Base-by-base conservation (phyloP, 331 rosid species). In the Rosa hybrid region DNA sequence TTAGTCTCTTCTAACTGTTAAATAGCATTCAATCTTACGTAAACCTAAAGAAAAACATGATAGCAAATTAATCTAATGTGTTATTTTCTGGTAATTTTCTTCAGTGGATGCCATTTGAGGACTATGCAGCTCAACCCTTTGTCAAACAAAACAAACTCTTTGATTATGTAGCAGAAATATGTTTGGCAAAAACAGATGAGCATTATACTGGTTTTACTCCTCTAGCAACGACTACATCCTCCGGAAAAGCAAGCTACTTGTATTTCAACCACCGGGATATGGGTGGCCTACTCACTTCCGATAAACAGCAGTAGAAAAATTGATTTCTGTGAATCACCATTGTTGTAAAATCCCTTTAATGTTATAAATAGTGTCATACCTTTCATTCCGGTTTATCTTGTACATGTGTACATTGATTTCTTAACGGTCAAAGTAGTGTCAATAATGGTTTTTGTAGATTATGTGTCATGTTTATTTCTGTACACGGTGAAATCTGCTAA, bases 61-160 rank as follows among this genome's bases (percentile, higher is more conserved):
- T 44, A 23, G 42, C 2, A 73, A 20, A 7, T 18, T 57, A 16
- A 9, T 62, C 73, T 64, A 27, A 77, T 46, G 48, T 71, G 39
- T 62, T 45, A 14, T 6, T 6, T 25, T 42, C 46, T 42, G 51
- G 60, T 39, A 74, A 17, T 67, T 13, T n/a, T 77, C 54, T 71
- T 25, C 88, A 94, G 98, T 92, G 98, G 98, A 94, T 94, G 95
- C 82, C 95, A 21, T n/a, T 86, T 73, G 86, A 83, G 68, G 98
- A 92, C 4, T 92, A 94, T 73, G 87, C 77, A 75, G 94, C 91
- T 21, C 98, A 94, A 65, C 88, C 97, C 21, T 91, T 90, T 75
- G 78, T 89, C 14, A 53, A 53, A 83, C 38, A 78, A 18, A 82
- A 90, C 65, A 81, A 88, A 48, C 56, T 72, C n/a, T 94, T 91